Base-by-base conservation (phyloP, 768 basidiomycete species). In the Lyophyllum decastes region DNA sequence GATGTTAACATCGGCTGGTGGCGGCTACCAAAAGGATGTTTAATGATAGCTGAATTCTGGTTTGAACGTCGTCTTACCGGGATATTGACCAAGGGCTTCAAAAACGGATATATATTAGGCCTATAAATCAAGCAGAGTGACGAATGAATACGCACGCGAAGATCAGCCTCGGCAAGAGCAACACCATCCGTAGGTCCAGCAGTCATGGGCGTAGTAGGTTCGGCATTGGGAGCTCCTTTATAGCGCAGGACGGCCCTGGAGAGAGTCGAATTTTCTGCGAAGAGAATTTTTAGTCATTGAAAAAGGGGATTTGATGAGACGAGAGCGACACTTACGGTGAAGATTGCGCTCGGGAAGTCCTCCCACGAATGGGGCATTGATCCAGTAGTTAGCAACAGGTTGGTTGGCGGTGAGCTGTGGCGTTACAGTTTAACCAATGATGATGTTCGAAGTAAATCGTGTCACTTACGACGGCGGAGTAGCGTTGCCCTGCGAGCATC, bases 401-500 rank as follows among this genome's bases (percentile, higher is more conserved):
- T 82, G 76, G 60, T 80, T 71, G 24, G 82, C 79, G 16, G 64
- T 71, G 45, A 70, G 46, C 67, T 69, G 58, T 14, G 52, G 14
- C 11, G 21, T 10, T 10, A 10, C n/a, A 30, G 22, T 41, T 19
- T 35, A 16, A 35, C 8, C 41, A 22, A 34, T 19, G 33, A 21
- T 48, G 9, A 41, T 24, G 12, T 14, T 14, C 17, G 33, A 17
- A 4, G 43, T 17, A 34, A 17, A 4, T 27, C 17, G 26, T 10
- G 43, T n/a, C 14, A 60, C 58, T 14, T 48, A 73, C 67, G 16
- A 76, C 69, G 8, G 75, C 67, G 1, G 66, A 80, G 63, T 85
- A 85, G 12, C 83, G 77, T 64, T 85, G 84, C 2, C 77, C 80
- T 2, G 79, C 76, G 50, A 73, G 75, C 53, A 83, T 65, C 10